These are phyloP conservation scores for Paratinospora sagittata DNA, from an alignment of 164 flowering plant species.

Conservation along the genomic window DNA sequence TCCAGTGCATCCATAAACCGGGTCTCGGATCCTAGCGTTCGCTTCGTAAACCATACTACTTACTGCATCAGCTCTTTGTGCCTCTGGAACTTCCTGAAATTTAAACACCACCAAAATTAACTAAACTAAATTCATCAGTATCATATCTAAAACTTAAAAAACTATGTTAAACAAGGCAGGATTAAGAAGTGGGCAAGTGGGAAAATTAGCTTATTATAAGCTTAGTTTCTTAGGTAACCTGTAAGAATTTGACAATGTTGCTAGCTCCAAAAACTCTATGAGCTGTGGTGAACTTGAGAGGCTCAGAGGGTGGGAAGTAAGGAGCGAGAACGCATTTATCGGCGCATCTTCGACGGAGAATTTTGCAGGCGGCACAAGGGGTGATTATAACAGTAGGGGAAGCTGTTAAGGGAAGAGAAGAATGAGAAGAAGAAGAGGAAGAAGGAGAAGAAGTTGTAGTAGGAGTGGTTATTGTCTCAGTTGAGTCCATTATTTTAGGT, in stretches of 20 bases:
- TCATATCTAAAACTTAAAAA: not conserved
- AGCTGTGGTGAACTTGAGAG: slow-evolving; percentile 73
- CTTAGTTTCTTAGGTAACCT: too few species aligned
- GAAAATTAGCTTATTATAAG: not conserved
- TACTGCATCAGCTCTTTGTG: slow-evolving; percentile 63
- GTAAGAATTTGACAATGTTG: slow-evolving; percentile 72
- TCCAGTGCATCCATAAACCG: slow-evolving; percentile 72
- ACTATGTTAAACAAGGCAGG: too few species aligned
- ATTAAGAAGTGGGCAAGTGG: too few species aligned
- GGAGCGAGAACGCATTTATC: slow-evolving; percentile 73
- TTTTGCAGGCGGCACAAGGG: slow-evolving; percentile 82
- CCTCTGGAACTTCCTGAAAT: slow-evolving; percentile 61
- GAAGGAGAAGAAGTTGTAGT: slow-evolving; percentile 1
- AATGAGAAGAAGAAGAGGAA: slow-evolving; percentile 10
- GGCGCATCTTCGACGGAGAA: slow-evolving; percentile 63
- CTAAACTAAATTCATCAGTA: not conserved
- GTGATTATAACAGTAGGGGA: slow-evolving; percentile 28
- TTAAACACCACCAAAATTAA: not conserved
- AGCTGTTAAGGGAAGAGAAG: slow-evolving; percentile 9
- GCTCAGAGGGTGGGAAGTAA: slow-evolving; percentile 69
- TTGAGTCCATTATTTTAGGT: not conserved
- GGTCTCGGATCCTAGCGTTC: slow-evolving; percentile 62
- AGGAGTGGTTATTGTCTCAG: not conserved
- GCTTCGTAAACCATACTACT: slow-evolving; percentile 87
- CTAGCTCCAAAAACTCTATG: slow-evolving; percentile 81